These are phyloP conservation scores for Fistulifera pelliculosa DNA, from an alignment of 108 stramenopile species.

Conservation along the genomic window DNA sequence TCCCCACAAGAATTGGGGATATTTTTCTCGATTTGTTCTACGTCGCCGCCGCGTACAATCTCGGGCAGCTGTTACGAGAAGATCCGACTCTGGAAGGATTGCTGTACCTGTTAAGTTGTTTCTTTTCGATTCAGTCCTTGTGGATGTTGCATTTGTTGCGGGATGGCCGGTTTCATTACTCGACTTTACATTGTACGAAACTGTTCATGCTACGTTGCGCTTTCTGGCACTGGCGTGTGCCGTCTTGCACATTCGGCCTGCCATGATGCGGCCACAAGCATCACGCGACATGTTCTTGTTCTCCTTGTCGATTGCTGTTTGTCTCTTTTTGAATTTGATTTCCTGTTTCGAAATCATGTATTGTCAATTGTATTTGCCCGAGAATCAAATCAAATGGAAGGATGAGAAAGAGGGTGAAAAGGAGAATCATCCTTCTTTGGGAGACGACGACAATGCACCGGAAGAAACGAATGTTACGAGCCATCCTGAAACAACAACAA, in stretches of 20 bases:
- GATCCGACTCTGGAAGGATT: constrained; percentile 25
- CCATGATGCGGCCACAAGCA: constrained; percentile 6
- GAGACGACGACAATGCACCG: too few relatives aligned
- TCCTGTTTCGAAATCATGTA: constrained; percentile 7
- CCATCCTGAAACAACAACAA: too few relatives aligned
- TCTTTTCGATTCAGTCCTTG: constrained; percentile 12
- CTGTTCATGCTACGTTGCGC: constrained; percentile 10
- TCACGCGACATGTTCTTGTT: constrained; percentile 19
- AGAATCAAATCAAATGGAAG: too few relatives aligned
- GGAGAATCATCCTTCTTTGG: too few relatives aligned
- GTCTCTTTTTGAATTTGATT: neutral
- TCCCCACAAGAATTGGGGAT: constrained; percentile 30
- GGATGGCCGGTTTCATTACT: constrained; percentile 18
- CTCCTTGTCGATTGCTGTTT: neutral
- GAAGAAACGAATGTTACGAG: too few relatives aligned
- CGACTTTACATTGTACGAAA: constrained; percentile 18
- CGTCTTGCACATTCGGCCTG: constrained; percentile 27
- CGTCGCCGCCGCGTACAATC: constrained; percentile 28
- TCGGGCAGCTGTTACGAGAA: constrained; percentile 19
- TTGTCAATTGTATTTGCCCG: neutral
- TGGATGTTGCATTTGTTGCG: constrained; percentile 25
- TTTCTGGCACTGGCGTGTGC: constrained; percentile 13
- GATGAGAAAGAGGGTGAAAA: too few relatives aligned
- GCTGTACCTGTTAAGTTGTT: constrained; percentile 30
- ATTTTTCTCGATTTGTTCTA: constrained; percentile 36